Conservation (phyloP, 345 rosid genomes). For the Sisymbrium altissimum region DNA sequence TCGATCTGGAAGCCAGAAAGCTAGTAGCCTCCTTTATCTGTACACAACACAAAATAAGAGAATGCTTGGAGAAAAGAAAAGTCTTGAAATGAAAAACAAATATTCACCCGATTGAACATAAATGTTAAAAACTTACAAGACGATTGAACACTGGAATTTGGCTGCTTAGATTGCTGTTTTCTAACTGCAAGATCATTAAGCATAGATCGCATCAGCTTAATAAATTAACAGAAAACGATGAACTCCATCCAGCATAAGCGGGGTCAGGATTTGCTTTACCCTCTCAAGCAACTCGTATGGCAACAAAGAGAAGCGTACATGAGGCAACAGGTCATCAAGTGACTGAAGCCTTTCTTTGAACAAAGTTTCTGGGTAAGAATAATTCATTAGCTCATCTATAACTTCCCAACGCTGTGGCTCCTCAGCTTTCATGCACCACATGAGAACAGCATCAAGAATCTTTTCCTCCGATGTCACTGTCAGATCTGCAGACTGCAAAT, state of each 20-base stretch:
- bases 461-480: slow-evolving; percentile 93
- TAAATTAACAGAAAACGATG: background rate
- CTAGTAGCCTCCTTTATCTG: slow-evolving; percentile 68
- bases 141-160: slow-evolving; percentile 38
- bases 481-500: slow-evolving; percentile 82
- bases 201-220: slow-evolving; percentile 16
- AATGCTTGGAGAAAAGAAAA: slow-evolving; percentile 7
- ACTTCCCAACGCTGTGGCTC: slow-evolving; percentile 66
- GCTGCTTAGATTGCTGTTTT: slow-evolving; percentile 53
- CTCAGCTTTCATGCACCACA: slow-evolving; percentile 83
- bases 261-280: slow-evolving; percentile 41
- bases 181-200: slow-evolving; percentile 56
- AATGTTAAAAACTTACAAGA: slow-evolving; percentile 55
- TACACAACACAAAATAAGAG: slow-evolving; percentile 10
- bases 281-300: slow-evolving; percentile 60
- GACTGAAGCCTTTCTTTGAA: slow-evolving; percentile 63
- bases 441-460: slow-evolving; percentile 79
- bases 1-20: slow-evolving; percentile 41
- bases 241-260: slow-evolving; percentile 12
- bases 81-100: background rate
- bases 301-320: slow-evolving; percentile 75
- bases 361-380: slow-evolving; percentile 42
- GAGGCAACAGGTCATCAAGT: slow-evolving; percentile 56
- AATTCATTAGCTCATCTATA: slow-evolving; percentile 50
- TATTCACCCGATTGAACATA: background rate